These are phyloP conservation scores for Bonia amplexicaulis DNA, from an alignment of 176 grass and related monocot genomes.

Conservation along the genomic window DNA sequence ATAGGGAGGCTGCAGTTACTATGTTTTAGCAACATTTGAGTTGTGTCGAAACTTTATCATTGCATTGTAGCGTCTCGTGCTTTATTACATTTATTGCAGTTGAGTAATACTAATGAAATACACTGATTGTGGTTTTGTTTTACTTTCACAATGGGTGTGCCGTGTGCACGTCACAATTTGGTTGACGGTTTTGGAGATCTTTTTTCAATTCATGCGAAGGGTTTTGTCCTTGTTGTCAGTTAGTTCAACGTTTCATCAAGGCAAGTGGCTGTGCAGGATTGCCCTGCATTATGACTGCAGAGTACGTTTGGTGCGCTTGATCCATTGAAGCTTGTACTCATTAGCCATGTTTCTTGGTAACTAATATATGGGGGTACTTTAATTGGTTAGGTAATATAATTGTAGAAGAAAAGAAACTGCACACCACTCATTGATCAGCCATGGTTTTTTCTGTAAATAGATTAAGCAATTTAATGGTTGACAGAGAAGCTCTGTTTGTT, in stretches of 20 bases:
- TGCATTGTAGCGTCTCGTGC: not conserved
- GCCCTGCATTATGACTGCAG: not conserved
- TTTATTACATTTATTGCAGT: not conserved
- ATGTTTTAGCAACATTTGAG: not conserved
- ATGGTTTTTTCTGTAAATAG: conserved; percentile 27
- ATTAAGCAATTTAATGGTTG: conserved; percentile 26
- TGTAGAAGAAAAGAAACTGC: conserved; percentile 6
- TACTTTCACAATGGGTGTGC: not conserved
- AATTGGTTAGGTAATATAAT: conserved; percentile 33
- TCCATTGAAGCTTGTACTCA: conserved; percentile 25
- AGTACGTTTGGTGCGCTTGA: conserved; percentile 34
- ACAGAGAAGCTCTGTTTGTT: conserved; percentile 19
- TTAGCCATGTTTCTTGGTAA: conserved; percentile 36
- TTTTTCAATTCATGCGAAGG: not conserved
- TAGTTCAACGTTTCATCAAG: conserved; percentile 30
- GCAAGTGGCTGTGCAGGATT: conserved; percentile 13
- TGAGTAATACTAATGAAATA: not conserved
- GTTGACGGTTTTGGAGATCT: not conserved
- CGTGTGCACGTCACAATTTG: not conserved
- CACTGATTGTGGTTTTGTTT: not conserved
- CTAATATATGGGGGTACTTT: conserved; percentile 36
- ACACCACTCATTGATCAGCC: conserved; percentile 19
- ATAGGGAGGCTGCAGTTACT: not conserved
- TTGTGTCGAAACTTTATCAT: not conserved
- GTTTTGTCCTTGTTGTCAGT: not conserved